Base-by-base conservation (phyloP, 208 protist species). In the Acanthamoeba healyi region DNA sequence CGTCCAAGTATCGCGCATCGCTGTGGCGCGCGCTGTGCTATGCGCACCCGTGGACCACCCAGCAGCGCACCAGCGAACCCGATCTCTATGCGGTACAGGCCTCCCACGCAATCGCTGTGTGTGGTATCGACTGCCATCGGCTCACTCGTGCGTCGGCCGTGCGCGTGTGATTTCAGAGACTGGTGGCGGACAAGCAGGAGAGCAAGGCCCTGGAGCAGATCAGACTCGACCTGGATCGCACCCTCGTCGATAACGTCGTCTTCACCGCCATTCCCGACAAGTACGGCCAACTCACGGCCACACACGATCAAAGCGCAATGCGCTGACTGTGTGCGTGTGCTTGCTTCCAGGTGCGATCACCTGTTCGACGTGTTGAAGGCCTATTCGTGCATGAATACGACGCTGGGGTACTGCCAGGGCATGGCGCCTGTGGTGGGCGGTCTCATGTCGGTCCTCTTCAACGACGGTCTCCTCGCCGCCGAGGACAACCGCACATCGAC, bases 181-280 rank as follows among this genome's bases (percentile, higher is more conserved):
- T 67, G 24, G 6, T 67, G 14, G 15, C 58, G 15, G n/a, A 32
- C n/a, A 67, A 9, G 58, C 5, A 32, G 6, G 15, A 10, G 26
- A 79, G 34, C 70, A 79, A 79, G 70, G 70, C 70, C 14, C 15
- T 79, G 38, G 70, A 79, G 70, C 70, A 79, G 70, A 79, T 79
- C n/a, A 5, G 38, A 24, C 70, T 79, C 15, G 70, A 79, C 26
- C 70, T 79, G 12, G 70, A 79, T 12, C 70, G 70, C 5, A 79
- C 70, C 5, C 70, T 79, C 17, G 36, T 44, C 17, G 70, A 79
- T 32, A 79, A 79, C 26, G 70, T 24, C 70, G 17, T 5, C 5
- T 79, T 79, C 38, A 79, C 38, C 26, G 70, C 70, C 70, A 79
- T 79, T 42, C 70, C 70, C 5, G n/a, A n/a, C n/a, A n/a, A n/a